These are phyloP conservation scores for Thuidium tamariscinum DNA, from an alignment of 225 moss, liverwort and hornwort species.

Conservation along the genomic window DNA sequence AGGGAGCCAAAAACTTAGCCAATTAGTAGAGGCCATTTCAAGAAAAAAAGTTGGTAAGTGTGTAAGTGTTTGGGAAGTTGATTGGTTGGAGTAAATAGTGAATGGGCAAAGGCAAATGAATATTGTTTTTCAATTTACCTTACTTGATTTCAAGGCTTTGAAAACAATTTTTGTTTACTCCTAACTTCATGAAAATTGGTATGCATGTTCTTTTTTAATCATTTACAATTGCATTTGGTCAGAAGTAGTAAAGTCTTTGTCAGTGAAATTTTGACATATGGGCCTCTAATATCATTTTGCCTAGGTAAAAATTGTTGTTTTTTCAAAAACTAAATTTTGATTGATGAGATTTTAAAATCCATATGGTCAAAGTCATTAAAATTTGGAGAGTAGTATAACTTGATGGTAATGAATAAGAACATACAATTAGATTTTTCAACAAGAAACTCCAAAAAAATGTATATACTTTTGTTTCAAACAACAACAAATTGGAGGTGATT, in stretches of 20 bases:
- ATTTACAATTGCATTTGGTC: background rate
- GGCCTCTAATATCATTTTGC: background rate
- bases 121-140: background rate
- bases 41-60: no score
- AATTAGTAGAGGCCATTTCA: fast-evolving
- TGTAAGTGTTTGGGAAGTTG: fast-evolving
- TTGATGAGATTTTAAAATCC: background rate
- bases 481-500: background rate
- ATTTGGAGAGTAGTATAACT: background rate
- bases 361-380: background rate
- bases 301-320: background rate
- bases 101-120: background rate
- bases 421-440: no score
- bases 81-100: background rate
- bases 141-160: background rate
- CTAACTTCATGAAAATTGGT: background rate
- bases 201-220: background rate
- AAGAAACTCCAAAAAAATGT: no score
- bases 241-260: fast-evolving
- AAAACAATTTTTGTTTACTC: background rate
- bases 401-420: background rate
- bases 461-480: no score
- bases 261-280: fast-evolving
- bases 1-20: no score
- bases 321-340: background rate